Conservation (phyloP, 1,139 yeast genomes). For the Suhomyces bokatorum region DNA sequence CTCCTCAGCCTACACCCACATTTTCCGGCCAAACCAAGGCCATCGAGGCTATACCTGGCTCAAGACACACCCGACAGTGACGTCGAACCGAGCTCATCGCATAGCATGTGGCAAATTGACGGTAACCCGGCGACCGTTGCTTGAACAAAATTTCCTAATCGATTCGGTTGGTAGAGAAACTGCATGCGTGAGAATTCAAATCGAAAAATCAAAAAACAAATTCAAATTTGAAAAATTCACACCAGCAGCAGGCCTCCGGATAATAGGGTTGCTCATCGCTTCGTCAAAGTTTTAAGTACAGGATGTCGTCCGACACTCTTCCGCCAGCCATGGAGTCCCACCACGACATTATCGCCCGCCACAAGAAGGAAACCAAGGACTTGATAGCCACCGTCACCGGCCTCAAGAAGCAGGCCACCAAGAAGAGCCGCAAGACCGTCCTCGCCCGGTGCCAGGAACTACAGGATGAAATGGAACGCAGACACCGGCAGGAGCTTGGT, state of each 20-base stretch:
- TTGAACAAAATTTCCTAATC: not conserved
- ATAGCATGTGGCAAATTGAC: not conserved
- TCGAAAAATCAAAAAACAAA: conserved; percentile 2
- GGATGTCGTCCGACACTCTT: conserved; percentile 23
- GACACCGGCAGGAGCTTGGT: conserved; percentile 52
- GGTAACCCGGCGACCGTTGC: conserved; percentile 5
- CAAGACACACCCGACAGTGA: not conserved
- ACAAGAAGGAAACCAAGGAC: conserved; percentile 68
- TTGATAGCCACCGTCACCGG: conserved; percentile 67
- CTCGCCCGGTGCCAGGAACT: conserved; percentile 56
- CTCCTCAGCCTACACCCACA: not conserved
- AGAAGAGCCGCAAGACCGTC: conserved; percentile 67
- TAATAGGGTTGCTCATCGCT: conserved; percentile 3
- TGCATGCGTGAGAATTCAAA: not conserved
- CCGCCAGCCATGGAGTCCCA: not conserved
- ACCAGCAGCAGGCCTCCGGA: not conserved
- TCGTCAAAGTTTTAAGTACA: not conserved
- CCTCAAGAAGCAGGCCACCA: conserved; percentile 79
- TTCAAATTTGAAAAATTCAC: not conserved
- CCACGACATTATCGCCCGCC: conserved; percentile 49
- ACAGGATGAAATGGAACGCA: conserved; percentile 53
- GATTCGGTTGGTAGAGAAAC: conserved; percentile 2
- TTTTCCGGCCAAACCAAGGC: too few relatives aligned
- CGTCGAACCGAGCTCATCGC: not conserved
- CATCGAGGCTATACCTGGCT: too few relatives aligned